Evolutionary conservation across 495 filamentous ascomycete genomes (phyloP).

Genomic region (Daldinia vernicosa): DNA sequence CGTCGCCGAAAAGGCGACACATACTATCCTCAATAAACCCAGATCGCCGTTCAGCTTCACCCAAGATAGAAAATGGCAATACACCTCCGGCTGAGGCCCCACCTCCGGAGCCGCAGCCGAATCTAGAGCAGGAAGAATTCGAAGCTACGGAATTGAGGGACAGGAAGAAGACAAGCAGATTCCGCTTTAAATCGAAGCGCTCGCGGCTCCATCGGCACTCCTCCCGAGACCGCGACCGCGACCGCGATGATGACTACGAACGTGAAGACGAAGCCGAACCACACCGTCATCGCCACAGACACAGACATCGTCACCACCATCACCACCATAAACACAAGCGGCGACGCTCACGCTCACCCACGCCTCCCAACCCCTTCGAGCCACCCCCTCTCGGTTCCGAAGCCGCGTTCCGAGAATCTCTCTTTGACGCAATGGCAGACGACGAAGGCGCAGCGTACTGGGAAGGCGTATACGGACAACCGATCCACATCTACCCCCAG

Average conservation of each 20-base stretch:
- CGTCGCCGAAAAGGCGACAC: slow-evolving; percentile 57
- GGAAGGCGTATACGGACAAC: slow-evolving; percentile 94
- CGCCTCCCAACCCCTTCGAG: slow-evolving; percentile 57
- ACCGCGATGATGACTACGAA: slow-evolving; percentile 24
- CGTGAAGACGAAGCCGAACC: slow-evolving; percentile 28
- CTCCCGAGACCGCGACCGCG: slow-evolving; percentile 26
- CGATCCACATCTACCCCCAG: slow-evolving; percentile 64
- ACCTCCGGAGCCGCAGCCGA: slow-evolving; percentile 27
- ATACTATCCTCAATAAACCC: slow-evolving; percentile 58
- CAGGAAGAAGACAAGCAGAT: slow-evolving; percentile 55
- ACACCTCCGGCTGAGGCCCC: slow-evolving; percentile 21
- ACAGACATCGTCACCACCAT: slow-evolving; percentile 47
- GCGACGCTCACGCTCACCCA: slow-evolving; percentile 44
- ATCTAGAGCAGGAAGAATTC: slow-evolving; percentile 23
- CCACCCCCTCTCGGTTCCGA: slow-evolving; percentile 67
- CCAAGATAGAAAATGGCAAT: slow-evolving; percentile 12
- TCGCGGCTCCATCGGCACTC: slow-evolving; percentile 33
- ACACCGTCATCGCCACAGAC: slow-evolving; percentile 32
- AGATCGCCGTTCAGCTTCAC: slow-evolving; percentile 32
- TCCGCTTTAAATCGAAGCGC: slow-evolving; percentile 66
- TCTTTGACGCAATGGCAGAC: slow-evolving; percentile 98
- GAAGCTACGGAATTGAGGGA: slow-evolving; percentile 31
- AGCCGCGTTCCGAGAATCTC: slow-evolving; percentile 88
- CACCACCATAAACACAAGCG: slow-evolving; percentile 39
- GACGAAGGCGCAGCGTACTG: slow-evolving; percentile 96